Evolutionary conservation across 2,329 filamentous ascomycete species (phyloP), one percentile per base, ranked within the genome.

Genomic region (Chaetothyriales sp.): DNA sequence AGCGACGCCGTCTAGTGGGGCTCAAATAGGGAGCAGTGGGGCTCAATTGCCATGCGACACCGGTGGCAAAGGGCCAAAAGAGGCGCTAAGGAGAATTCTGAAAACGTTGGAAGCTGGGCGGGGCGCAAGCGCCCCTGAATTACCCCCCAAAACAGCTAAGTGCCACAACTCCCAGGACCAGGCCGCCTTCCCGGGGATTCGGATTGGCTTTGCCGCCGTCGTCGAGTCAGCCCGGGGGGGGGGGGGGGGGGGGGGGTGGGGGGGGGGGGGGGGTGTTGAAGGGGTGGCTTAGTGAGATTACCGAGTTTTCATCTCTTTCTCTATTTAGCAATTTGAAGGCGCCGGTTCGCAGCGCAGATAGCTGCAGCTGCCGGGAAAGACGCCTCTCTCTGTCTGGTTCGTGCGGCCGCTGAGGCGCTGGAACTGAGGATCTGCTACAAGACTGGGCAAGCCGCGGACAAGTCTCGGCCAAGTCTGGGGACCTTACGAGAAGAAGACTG

Each of bases 121-220:
- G 22, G 46, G 46, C 22, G 46, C 20, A 29, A 47, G 18, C 28
- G 46, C 46, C 46, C 46, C 46, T 47, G 46, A 47, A 28, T 47
- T 29, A 25, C 37, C 10, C 15, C 46, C 19, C 20, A 47, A 40
- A 47, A 10, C 20, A 33, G 46, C 28, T 13, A 47, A 18, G 46
- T 19, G 44, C 13, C 44, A 19, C 4, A 46, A 10, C 44, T n/a
- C 10, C 10, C n/a, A 47, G 29, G 46, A 25, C 22, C 22, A 25
- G 22, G 22, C 22, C 3, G 22, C 22, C 18, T 33, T 47, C 46
- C 46, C 46, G 46, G 46, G 46, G 46, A 47, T 29, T 28, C 46
- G 46, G 46, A 28, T 47, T 47, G 46, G 8, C 46, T 47, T 47
- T 37, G 46, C 46, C 19, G 22, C 19, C 46, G 46, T 33, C 20